Percentiles rank a stretch among this genome's conserved stretches.
phyloP scores from a whole-genome alignment of 495 filamentous ascomycete species.

The Umbilicaria muhlenbergii region DNA sequence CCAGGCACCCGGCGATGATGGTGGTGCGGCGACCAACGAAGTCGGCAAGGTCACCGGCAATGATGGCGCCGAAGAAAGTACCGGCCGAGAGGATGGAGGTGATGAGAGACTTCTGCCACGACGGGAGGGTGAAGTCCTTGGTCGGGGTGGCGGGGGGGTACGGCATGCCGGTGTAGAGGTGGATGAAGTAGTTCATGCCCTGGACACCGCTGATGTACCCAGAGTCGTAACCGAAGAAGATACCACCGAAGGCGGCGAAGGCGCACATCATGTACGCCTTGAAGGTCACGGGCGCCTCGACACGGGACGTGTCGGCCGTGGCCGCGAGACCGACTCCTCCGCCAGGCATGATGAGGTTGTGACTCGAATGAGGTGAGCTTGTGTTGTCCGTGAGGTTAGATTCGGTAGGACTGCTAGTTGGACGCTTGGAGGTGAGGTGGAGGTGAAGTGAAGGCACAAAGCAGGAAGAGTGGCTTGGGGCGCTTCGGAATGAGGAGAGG shows the following conservation, averaged over 20 bases:
- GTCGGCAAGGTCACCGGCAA: constrained; percentile 41
- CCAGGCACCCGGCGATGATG: constrained; percentile 35
- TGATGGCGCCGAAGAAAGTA: constrained; percentile 46
- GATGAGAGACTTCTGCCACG: constrained; percentile 32
- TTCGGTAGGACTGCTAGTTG: too few species aligned
- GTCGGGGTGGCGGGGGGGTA: constrained; percentile 5
- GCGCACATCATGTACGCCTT: constrained; percentile 56
- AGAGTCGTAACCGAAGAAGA: constrained; percentile 51
- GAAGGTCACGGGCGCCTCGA: constrained; percentile 49
- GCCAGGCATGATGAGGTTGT: constrained; percentile 9
- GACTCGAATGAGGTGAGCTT: too few species aligned
- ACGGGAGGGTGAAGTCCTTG: constrained; percentile 19
- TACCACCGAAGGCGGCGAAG: constrained; percentile 54
- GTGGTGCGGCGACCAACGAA: constrained; percentile 38
- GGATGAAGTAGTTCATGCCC: constrained; percentile 35
- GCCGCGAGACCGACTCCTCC: constrained; percentile 7
- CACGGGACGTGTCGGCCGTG: constrained; percentile 29
- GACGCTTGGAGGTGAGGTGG: too few species aligned
- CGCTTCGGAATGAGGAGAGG: too few species aligned
- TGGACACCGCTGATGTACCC: constrained; percentile 49
- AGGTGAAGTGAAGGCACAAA: too few species aligned
- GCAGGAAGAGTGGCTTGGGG: too few species aligned
- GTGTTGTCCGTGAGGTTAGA: too few species aligned
- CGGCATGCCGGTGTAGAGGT: constrained; percentile 22
- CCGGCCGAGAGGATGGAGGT: constrained; percentile 43